Conservation (phyloP, 805 yeast genomes). For the Zygosaccharomyces pseudorouxii region DNA sequence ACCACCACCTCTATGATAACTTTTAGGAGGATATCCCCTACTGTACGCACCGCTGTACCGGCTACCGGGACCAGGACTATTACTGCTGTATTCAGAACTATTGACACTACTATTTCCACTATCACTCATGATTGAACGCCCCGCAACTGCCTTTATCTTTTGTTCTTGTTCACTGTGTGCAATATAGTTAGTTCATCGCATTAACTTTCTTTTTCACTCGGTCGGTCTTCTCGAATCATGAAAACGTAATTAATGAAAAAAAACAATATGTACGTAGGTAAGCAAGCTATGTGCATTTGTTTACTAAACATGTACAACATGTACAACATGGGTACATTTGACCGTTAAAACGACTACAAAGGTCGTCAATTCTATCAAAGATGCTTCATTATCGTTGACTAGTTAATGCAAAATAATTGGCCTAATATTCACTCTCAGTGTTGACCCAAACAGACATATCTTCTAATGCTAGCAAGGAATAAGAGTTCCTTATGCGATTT, state of each 20-base stretch:
- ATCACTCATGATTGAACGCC: conserved; percentile 1
- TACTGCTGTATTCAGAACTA: conserved; percentile 1
- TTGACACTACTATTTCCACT: conserved; percentile 2
- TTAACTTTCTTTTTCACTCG: neutral
- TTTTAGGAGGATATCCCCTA: conserved; percentile 9
- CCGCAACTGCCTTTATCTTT: neutral
- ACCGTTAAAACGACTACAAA: neutral
- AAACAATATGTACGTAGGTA: no score
- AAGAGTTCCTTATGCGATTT: conserved; percentile 48
- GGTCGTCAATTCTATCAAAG: neutral
- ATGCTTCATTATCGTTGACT: neutral
- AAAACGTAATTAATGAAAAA: no score
- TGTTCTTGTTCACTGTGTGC: neutral
- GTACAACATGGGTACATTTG: neutral
- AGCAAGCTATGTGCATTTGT: no score
- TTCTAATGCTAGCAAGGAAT: conserved; percentile 51
- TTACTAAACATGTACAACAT: no score
- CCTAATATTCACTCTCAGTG: conserved; percentile 36
- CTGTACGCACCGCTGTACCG: conserved; percentile 10
- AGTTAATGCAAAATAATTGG: neutral
- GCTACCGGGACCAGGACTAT: conserved; percentile 5
- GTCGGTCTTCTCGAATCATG: no score
- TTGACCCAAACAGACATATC: conserved; percentile 67
- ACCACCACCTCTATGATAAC: conserved; percentile 10
- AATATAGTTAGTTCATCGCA: no score